Evolutionary conservation across 352 stramenopile genomes (phyloP).

Genomic region (Pythium dissimile): DNA sequence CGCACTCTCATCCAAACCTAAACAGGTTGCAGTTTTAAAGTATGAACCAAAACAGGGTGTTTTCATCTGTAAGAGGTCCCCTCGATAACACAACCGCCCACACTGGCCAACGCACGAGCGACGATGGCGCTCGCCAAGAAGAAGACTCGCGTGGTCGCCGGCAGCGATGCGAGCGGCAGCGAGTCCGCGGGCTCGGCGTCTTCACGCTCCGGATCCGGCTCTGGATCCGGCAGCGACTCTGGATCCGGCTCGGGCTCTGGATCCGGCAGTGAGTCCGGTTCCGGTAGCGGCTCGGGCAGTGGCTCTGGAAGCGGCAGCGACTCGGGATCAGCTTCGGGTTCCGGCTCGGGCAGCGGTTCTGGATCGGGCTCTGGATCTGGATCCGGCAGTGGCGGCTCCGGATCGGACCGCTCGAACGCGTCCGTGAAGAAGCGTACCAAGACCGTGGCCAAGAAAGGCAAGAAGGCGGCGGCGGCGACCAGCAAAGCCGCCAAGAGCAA

Average conservation of each 20-base stretch:
- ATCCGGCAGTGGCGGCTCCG: constrained; percentile 24
- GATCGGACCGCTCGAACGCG: constrained; percentile 27
- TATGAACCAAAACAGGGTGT: background rate
- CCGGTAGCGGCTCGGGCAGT: constrained; percentile 21
- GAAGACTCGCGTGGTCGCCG: constrained; percentile 62
- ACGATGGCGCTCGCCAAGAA: constrained; percentile 23
- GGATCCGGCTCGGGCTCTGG: constrained; percentile 28
- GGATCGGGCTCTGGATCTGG: constrained; percentile 21
- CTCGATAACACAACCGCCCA: background rate
- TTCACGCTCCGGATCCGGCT: constrained; percentile 32
- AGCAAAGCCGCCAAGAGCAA: constrained; percentile 35
- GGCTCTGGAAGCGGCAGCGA: constrained; percentile 26
- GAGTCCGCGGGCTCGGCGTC: constrained; percentile 55
- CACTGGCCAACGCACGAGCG: too few relatives aligned
- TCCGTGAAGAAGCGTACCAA: constrained; percentile 32
- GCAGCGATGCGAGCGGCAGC: constrained; percentile 64
- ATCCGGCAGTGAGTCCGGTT: constrained; percentile 24
- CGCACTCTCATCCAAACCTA: too few relatives aligned
- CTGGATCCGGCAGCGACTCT: constrained; percentile 22
- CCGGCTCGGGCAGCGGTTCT: constrained; percentile 33
- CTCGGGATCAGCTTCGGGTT: constrained; percentile 18
- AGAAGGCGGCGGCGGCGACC: constrained; percentile 36
- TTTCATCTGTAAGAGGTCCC: background rate
- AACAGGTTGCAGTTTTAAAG: too few relatives aligned
- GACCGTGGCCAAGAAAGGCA: constrained; percentile 8